Percentiles rank a stretch among this genome's conserved stretches.
These are phyloP conservation scores for Apiospora malaysiana DNA, from an alignment of 2,329 filamentous ascomycete genomes.

Conservation along the genomic window DNA sequence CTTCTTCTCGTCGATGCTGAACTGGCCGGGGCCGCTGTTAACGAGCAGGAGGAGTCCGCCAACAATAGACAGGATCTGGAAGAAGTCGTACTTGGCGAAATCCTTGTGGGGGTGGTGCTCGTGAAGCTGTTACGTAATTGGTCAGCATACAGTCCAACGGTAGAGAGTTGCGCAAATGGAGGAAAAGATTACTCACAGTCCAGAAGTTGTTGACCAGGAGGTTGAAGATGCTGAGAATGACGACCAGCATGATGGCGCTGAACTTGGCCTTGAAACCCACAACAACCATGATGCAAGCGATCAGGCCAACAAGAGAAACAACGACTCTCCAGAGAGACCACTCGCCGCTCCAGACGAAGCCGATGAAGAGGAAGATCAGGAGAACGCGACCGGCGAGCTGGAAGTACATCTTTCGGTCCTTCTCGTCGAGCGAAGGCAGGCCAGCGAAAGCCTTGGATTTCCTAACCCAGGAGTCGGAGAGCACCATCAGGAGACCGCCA, in stretches of 20 bases:
- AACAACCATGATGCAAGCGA: conserved; percentile 97
- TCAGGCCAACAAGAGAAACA: conserved; percentile 82
- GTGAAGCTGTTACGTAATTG: conserved; percentile 70
- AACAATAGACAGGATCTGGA: conserved; percentile 98
- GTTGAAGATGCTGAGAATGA: conserved; percentile 97
- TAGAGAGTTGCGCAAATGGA: conserved; percentile 22
- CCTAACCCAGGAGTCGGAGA: conserved; percentile 97
- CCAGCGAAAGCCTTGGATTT: conserved; percentile 97
- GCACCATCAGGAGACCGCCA: conserved; percentile 95
- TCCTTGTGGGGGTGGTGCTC: conserved; percentile 99
- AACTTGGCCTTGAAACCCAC: conserved; percentile 99
- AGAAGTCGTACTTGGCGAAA: conserved; percentile 99
- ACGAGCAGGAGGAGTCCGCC: conserved; percentile 94
- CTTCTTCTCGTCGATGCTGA: conserved; percentile 99
- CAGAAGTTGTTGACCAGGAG: conserved; percentile 99
- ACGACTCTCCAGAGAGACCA: conserved; percentile 90
- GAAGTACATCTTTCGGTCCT: conserved; percentile 99
- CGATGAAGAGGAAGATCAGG: conserved; percentile 96
- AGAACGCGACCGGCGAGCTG: conserved; percentile 95
- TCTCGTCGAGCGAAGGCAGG: conserved; percentile 92
- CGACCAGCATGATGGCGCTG: conserved; percentile 92
- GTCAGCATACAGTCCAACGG: conserved; percentile 32
- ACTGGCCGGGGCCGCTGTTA: conserved; percentile 97
- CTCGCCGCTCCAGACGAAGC: conserved; percentile 93
- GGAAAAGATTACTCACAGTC: conserved; percentile 73